Evolutionary conservation across 1,284 basidiomycete genomes (phyloP), one percentile per base, ranked within the genome.

Genomic region (Ganoderma sp.): DNA sequence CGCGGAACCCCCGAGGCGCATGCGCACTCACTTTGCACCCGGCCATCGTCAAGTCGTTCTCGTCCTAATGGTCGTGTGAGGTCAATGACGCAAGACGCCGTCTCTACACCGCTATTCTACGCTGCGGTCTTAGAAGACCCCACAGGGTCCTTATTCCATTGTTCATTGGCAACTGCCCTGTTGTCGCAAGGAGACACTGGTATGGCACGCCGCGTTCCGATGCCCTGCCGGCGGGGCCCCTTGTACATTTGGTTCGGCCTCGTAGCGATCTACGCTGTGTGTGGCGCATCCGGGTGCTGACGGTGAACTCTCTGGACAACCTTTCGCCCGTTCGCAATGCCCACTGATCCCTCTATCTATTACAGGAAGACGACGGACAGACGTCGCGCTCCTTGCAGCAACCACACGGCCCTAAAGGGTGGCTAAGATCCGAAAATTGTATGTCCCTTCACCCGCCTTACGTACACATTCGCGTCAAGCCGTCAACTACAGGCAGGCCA

Each of bases 351-450:
- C 48, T 28, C 52, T 56, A 10, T 56, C 52, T 14, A 14, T 14
- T 34, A 14, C 15, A 56, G 17, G 52, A 19, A 56, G 28, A 56
- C 45, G 37, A 39, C 37, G 37, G 37, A 39, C 10, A 19, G 45
- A 48, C 52, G 7, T 61, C 52, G 50, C 50, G 57, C 58, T 58
- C 41, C n/a, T 63, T 56, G 37, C 54, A 61, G n/a, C 37, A 61
- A 61, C 54, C 58, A 56, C 56, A 5, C 42, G 67, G 54, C 58
- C 43, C 22, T 8, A 39, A 69, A 59, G 2, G 52, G 52, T 56
- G 52, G 52, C 52, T 34, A 56, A 34, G 69, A 66, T 68, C 64
- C 67, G 67, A 14, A 62, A 48, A 50, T 56, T 66, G 67, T 64
- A 64, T 60, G 63, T 65, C 54, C 42, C 48, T 48, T 39, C 43